Evolutionary conservation across 441 rosid species (phyloP).

Genomic region (Metrosideros polymorpha): DNA sequence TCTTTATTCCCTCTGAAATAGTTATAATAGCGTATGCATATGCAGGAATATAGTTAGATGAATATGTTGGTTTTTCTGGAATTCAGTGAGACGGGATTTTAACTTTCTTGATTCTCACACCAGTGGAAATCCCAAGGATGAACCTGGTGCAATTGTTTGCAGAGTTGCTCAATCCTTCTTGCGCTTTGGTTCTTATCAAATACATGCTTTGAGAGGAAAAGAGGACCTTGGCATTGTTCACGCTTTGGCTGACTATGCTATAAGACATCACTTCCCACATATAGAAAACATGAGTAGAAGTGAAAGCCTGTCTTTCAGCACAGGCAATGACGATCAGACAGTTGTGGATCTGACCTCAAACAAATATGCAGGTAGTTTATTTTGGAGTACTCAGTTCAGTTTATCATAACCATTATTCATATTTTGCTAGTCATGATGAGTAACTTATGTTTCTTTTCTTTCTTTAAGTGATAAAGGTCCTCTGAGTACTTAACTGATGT

Average conservation of each 20-base stretch:
- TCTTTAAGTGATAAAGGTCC: neutral
- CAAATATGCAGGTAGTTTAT: conserved; percentile 81
- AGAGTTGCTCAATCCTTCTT: conserved; percentile 86
- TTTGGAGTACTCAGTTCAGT: neutral
- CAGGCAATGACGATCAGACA: conserved; percentile 65
- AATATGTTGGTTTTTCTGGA: neutral
- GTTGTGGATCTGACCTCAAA: conserved; percentile 88
- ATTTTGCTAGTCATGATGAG: neutral
- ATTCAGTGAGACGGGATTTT: neutral
- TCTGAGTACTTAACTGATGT: neutral
- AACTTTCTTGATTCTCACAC: conserved; percentile 3
- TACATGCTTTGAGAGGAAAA: conserved; percentile 86
- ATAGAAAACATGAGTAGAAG: conserved; percentile 75
- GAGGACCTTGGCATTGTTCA: conserved; percentile 74
- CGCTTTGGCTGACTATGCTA: conserved; percentile 85
- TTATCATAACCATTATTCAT: neutral
- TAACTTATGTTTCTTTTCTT: neutral
- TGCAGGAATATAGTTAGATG: neutral
- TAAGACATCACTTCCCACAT: conserved; percentile 79
- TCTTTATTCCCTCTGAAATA: neutral
- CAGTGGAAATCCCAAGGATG: conserved; percentile 96
- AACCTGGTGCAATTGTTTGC: conserved; percentile 93
- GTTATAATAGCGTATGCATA: neutral
- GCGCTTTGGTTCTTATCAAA: conserved; percentile 86
- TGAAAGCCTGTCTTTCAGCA: conserved; percentile 80